A percentile compares a stretch with the other conserved stretches of the same genome.
These are phyloP conservation scores for Suhomyces chickasaworum DNA, from an alignment of 1,139 yeast species.

Conservation along the genomic window DNA sequence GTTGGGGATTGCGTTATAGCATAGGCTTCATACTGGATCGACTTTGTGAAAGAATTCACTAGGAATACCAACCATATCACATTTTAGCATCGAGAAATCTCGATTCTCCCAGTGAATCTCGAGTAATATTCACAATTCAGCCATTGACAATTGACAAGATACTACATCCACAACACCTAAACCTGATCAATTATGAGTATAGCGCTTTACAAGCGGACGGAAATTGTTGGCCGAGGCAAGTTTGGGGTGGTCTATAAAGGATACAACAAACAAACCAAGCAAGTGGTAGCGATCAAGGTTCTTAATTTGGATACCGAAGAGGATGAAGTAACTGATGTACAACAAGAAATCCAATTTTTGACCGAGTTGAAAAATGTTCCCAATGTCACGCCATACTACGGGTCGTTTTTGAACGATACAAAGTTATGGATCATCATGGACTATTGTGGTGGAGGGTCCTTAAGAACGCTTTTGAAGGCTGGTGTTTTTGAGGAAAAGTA, in stretches of 20 bases:
- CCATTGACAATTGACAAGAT: not conserved
- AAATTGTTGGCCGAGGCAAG: constrained; percentile 92
- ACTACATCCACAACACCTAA: not conserved
- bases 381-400: constrained; percentile 90
- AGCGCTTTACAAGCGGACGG: constrained; percentile 68
- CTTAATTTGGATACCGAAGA: constrained; percentile 89
- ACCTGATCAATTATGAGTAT: constrained; percentile 13
- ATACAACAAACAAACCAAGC: constrained; percentile 60
- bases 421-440: constrained; percentile 98
- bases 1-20: not conserved
- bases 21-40: not conserved
- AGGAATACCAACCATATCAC: not conserved
- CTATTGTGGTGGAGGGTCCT: constrained; percentile 94
- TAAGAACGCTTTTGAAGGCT: constrained; percentile 82
- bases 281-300: constrained; percentile 90
- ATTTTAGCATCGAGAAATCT: not conserved
- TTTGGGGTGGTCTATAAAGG: constrained; percentile 97
- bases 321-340: constrained; percentile 94
- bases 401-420: constrained; percentile 82
- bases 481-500: constrained; percentile 87
- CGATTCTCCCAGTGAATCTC: not conserved
- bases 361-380: constrained; percentile 82
- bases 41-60: not conserved
- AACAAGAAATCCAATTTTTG: constrained; percentile 85
- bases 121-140: not conserved